Evolutionary conservation across 2,329 filamentous ascomycete species (phyloP), one percentile per base, ranked within the genome.

Genomic region (Fusarium sulawesiense): DNA sequence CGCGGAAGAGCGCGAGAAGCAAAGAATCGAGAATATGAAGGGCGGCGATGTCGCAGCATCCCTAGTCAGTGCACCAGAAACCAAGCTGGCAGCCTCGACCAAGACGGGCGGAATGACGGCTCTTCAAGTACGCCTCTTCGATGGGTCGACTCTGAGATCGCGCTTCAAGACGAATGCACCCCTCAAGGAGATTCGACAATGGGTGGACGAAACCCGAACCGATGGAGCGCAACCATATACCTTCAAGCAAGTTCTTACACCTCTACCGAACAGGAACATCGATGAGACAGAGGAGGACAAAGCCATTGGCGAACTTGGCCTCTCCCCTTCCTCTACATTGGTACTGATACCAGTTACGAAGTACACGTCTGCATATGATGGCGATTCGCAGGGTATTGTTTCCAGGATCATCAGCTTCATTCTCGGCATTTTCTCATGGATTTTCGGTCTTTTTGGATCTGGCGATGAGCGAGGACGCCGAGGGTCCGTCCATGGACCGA

Each of bases 191-290:
- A 90, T 98, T 2, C 87, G 95, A 10, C 80, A 84, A 9, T 98
- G 93, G 92, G 86, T 98, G 10, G 92, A 95, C 57, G 82, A 86
- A 60, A 83, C 87, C 37, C 84, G 88, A 66, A 82, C 79, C 13
- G 86, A 88, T 45, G 86, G 85, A 21, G 83, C 85, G 30, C 78
- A 84, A 14, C 92, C 93, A 0, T 98, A 94, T 79, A 91, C 87
- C 14, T 94, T 98, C 81, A 93, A 94, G 76, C 89, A 97, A 49
- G 90, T 98, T 37, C 85, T 97, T 4, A 90, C 92, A 0, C 94
- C 94, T 1, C 82, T 89, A 21, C 93, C 93, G 3, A 96, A 91
- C 77, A 89, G 88, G 68, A 88, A 87, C 12, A 89, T 98, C 61
- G 90, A 91, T 34, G 87, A 90, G 7, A 85, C 87, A 0, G 94